These are phyloP conservation scores for Scopulariopsis brevicaulis DNA, from an alignment of 2,329 filamentous ascomycete genomes.

Conservation along the genomic window DNA sequence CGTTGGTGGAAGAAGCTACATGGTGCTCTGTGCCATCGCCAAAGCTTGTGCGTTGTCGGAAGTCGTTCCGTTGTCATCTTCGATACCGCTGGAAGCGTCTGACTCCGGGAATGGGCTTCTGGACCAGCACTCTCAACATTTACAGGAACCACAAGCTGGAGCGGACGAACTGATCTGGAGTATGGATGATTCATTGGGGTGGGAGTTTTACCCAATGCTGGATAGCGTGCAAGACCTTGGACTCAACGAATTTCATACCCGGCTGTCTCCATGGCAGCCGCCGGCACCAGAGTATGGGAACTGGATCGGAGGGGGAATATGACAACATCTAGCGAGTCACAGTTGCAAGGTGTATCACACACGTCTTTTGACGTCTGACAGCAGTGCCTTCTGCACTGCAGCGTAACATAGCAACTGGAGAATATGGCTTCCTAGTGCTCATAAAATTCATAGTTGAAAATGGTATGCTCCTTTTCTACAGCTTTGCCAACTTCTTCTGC, in stretches of 20 bases:
- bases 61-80: not conserved
- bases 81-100: not conserved
- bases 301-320: too few relatives aligned
- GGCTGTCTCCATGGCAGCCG: not conserved
- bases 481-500: slow-evolving; percentile 1
- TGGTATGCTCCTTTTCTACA: not conserved
- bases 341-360: too few relatives aligned
- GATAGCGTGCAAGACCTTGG: not conserved
- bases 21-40: not conserved
- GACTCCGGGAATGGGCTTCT: not conserved
- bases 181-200: not conserved
- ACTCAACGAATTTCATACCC: not conserved
- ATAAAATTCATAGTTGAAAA: not conserved
- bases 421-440: not conserved
- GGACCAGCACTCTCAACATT: not conserved
- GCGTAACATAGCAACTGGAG: too few relatives aligned
- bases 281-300: not conserved
- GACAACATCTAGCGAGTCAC: too few relatives aligned
- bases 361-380: too few relatives aligned
- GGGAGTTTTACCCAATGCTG: not conserved
- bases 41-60: not conserved
- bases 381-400: too few relatives aligned
- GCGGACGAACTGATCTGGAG: not conserved
- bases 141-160: not conserved
- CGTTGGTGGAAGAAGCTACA: not conserved